A percentile compares a stretch with the other conserved stretches of the same genome.
Evolutionary conservation across 306 rosid genomes (phyloP).

Genomic region (Malus sieversii): DNA sequence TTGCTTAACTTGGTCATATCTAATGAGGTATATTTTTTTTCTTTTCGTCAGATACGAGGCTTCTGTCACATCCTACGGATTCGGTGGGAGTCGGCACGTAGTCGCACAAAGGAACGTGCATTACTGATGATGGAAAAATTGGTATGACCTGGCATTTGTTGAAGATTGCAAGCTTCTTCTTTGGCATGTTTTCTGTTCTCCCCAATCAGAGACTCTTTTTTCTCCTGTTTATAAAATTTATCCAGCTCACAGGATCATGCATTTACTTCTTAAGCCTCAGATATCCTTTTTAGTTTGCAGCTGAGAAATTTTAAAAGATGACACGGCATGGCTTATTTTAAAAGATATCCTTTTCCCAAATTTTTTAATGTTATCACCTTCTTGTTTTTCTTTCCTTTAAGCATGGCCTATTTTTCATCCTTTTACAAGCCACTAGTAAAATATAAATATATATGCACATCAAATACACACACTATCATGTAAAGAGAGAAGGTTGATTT

Average conservation of each 20-base stretch:
- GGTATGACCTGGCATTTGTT: constrained; percentile 42
- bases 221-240: background rate
- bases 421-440: background rate
- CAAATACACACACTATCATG: background rate
- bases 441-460: background rate
- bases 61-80: constrained; percentile 69
- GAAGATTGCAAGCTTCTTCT: background rate
- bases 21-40: constrained; percentile 1
- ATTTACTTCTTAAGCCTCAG: background rate
- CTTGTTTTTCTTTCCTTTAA: too few relatives aligned
- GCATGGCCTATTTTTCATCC: too few relatives aligned
- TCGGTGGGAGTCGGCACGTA: constrained; percentile 88
- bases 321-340: background rate
- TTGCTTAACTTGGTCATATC: background rate
- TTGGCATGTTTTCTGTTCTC: background rate
- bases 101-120: constrained; percentile 89
- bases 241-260: background rate
- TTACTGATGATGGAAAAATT: constrained; percentile 77
- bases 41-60: constrained; percentile 46
- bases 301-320: background rate
- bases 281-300: too few relatives aligned
- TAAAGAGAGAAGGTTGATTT: background rate
- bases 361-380: too few relatives aligned
- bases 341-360: too few relatives aligned
- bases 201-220: background rate